These are phyloP conservation scores for Cucumis cinereus DNA, from an alignment of 306 rosid genomes.

Conservation along the genomic window DNA sequence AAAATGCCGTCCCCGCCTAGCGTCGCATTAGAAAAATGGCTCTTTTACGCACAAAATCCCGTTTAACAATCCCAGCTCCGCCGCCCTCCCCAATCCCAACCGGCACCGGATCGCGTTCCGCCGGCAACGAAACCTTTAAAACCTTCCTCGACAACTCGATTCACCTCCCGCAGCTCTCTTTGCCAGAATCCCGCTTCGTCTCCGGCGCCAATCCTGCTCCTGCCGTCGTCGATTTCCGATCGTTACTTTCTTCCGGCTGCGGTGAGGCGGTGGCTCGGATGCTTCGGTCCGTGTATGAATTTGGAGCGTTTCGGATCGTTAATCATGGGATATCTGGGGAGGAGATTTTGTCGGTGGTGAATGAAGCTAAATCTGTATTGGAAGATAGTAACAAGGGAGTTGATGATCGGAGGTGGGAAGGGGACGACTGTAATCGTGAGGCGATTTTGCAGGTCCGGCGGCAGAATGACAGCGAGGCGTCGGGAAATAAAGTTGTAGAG, in stretches of 20 bases:
- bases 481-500: neutral
- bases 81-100: slow-evolving; percentile 80
- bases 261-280: slow-evolving; percentile 12
- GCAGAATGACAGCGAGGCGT: slow-evolving; percentile 13
- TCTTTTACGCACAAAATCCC: slow-evolving; percentile 16
- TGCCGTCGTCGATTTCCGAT: slow-evolving; percentile 34
- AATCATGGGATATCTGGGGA: slow-evolving; percentile 41
- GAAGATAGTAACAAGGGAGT: neutral
- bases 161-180: slow-evolving; percentile 33
- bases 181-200: slow-evolving; percentile 21
- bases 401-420: neutral
- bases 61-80: slow-evolving; percentile 15
- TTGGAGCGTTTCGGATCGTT: slow-evolving; percentile 47
- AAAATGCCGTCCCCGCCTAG: neutral
- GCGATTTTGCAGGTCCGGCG: slow-evolving; percentile 35
- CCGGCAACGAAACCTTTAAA: slow-evolving; percentile 40
- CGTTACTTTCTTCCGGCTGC: slow-evolving; percentile 6
- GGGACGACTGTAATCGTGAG: slow-evolving; percentile 13
- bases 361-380: slow-evolving; percentile 24
- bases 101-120: slow-evolving; percentile 54
- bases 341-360: slow-evolving; percentile 26
- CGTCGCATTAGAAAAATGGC: slow-evolving; percentile 16
- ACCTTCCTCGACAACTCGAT: slow-evolving; percentile 37
- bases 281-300: slow-evolving; percentile 27
- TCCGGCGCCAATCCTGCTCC: slow-evolving; percentile 8